A percentile compares a stretch with the other conserved stretches of the same genome.
Evolutionary conservation across 1,139 yeast genomes (phyloP).

Genomic region (Nakaseomyces glabratus): DNA sequence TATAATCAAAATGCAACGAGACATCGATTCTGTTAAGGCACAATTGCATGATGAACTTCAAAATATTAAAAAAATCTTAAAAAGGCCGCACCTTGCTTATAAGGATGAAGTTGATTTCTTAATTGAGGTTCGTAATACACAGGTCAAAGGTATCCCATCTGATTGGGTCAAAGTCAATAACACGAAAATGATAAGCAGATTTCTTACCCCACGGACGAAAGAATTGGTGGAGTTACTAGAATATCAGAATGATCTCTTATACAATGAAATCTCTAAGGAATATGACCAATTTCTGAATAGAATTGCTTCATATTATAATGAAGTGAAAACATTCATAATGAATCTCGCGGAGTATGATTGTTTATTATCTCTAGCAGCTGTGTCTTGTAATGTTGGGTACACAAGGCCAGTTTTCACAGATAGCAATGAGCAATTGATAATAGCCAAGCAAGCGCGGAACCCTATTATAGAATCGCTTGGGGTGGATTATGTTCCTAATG

Average conservation of each 20-base stretch:
- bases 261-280: slow-evolving; percentile 46
- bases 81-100: slow-evolving; percentile 51
- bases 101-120: slow-evolving; percentile 59
- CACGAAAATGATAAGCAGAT: slow-evolving; percentile 64
- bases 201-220: slow-evolving; percentile 52
- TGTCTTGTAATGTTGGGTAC: slow-evolving; percentile 41
- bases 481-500: slow-evolving; percentile 58
- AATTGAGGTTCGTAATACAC: slow-evolving; percentile 61
- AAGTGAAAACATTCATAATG: slow-evolving; percentile 42
- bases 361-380: slow-evolving; percentile 58
- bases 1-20: slow-evolving; percentile 35
- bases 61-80: slow-evolving; percentile 38
- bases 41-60: slow-evolving; percentile 45
- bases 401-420: slow-evolving; percentile 50
- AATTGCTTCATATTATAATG: slow-evolving; percentile 42
- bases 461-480: slow-evolving; percentile 63
- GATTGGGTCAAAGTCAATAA: slow-evolving; percentile 72
- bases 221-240: slow-evolving; percentile 47
- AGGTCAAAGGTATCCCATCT: slow-evolving; percentile 49
- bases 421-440: slow-evolving; percentile 36
- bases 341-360: slow-evolving; percentile 63
- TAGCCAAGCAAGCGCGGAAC: slow-evolving; percentile 56
- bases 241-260: slow-evolving; percentile 53
- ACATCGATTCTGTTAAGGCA: slow-evolving; percentile 36
- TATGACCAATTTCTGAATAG: slow-evolving; percentile 43